Conservation (phyloP, 345 rosid genomes). For the Cardamine chenopodiifolia region DNA sequence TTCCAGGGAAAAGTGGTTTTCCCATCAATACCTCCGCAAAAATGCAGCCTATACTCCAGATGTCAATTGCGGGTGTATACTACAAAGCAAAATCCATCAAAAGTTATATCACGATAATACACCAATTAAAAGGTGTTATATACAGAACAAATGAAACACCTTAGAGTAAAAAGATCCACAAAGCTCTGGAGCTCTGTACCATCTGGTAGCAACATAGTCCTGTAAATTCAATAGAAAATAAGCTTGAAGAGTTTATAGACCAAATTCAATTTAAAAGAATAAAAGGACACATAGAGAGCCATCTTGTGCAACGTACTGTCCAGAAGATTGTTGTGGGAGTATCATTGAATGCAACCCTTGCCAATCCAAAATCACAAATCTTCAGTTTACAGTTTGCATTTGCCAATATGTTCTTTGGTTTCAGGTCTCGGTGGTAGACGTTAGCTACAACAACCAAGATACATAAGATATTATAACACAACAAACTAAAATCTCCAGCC, state of each 20-base stretch:
- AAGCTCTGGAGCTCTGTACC: constrained; percentile 99
- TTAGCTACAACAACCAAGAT: constrained; percentile 66
- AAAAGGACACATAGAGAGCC: constrained; percentile 9
- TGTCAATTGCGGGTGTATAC: constrained; percentile 97
- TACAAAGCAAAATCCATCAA: constrained; percentile 45
- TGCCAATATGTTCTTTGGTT: constrained; percentile 95
- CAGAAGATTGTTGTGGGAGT: constrained; percentile 87
- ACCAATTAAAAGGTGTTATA: not conserved
- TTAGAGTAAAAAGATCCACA: constrained; percentile 98
- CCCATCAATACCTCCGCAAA: constrained; percentile 92
- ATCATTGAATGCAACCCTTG: constrained; percentile 94
- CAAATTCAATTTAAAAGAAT: constrained; percentile 18
- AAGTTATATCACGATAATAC: not conserved
- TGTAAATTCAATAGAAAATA: constrained; percentile 39
- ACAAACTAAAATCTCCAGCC: not conserved
- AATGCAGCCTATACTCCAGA: constrained; percentile 98
- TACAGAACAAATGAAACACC: constrained; percentile 50
- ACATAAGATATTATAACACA: constrained; percentile 14
- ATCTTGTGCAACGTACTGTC: constrained; percentile 61
- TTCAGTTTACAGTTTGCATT: constrained; percentile 98
- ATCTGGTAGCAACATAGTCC: constrained; percentile 98
- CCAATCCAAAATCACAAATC: constrained; percentile 94
- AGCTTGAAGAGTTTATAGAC: constrained; percentile 13
- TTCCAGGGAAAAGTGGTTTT: constrained; percentile 91
- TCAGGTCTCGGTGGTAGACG: constrained; percentile 90